Evolutionary conservation across 108 stramenopile species (phyloP), one percentile per base, ranked within the genome.

Genomic region (Thalassiosira profunda): DNA sequence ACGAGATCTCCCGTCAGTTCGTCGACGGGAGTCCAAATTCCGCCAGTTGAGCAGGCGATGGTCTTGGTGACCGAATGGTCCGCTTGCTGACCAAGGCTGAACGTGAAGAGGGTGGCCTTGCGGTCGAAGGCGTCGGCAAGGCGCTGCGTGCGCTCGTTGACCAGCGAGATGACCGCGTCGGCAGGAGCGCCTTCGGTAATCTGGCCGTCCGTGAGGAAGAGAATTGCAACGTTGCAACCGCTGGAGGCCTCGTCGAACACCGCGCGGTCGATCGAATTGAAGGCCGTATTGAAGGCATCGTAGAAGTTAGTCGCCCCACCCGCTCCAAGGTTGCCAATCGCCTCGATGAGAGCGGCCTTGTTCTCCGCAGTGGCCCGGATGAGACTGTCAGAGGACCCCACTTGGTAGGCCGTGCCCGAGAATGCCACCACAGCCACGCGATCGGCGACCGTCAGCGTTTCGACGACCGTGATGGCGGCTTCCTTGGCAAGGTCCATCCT

Each of bases 121-220:
- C 66, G 43, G 14, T 49, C 35, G 18, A 62, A 71, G 20, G 37
- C 45, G 15, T 33, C 17, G 30, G 55, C 57, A 55, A 63, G 26
- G 9, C 44, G 10, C 31, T 49, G 28, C 9, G 24, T 66, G 14
- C 43, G 26, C 0, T 61, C 26, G 9, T 74, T 67, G 35, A 79
- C 72, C 4, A 79, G 65, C 10, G 4, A 5, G 26, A 68, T 67
- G 26, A 60, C 66, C 34, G 73, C 77, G 44, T 54, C 36, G 5
- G 42, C 24, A 41, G 43, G 37, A 14, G 52, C 54, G 28, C 67
- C 64, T 47, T 18, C 17, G 20, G 58, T 25, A 2, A 52, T 67
- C 5, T 10, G 23, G 20, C 83, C 76, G 54, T 81, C 86, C 17
- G 83, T 87, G 35, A 84, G 34, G 65, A 77, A 83, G 12, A 87